Conservation (phyloP, 2,329 filamentous ascomycete genomes). For the Fusarium sp. region DNA sequence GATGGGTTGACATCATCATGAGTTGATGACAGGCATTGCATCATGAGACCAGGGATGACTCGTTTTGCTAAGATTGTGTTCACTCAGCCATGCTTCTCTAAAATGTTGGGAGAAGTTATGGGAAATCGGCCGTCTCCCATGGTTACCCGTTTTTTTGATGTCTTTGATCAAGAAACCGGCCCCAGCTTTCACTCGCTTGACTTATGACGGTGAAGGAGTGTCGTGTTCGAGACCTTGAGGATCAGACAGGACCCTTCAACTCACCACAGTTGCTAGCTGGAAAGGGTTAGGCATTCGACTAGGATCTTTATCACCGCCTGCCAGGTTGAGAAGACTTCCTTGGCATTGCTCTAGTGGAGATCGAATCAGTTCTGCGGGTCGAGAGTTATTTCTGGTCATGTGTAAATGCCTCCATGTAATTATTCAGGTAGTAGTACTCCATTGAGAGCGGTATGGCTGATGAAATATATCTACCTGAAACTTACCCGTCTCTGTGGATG, state of each 20-base stretch:
- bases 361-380: not conserved
- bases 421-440: not conserved
- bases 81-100: not conserved
- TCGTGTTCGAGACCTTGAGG: conserved; percentile 5
- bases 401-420: not conserved
- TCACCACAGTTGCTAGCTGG: not conserved
- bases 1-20: conserved; percentile 31
- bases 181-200: not conserved
- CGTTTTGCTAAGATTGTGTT: not conserved
- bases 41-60: conserved; percentile 29
- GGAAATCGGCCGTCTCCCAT: not conserved
- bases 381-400: not conserved
- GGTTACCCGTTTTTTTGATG: conserved; percentile 10
- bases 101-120: not conserved
- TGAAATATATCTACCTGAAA: not conserved
- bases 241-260: conserved; percentile 7
- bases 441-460: not conserved
- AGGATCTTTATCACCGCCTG: not conserved
- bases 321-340: not conserved
- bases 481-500: not conserved
- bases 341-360: not conserved
- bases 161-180: not conserved
- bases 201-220: conserved; percentile 8
- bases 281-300: not conserved
- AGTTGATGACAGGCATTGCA: conserved; percentile 24